A percentile compares a stretch with the other conserved stretches of the same genome.
Evolutionary conservation across 2,329 filamentous ascomycete species (phyloP).

Genomic region (Zelopaecilomyces penicillatus): DNA sequence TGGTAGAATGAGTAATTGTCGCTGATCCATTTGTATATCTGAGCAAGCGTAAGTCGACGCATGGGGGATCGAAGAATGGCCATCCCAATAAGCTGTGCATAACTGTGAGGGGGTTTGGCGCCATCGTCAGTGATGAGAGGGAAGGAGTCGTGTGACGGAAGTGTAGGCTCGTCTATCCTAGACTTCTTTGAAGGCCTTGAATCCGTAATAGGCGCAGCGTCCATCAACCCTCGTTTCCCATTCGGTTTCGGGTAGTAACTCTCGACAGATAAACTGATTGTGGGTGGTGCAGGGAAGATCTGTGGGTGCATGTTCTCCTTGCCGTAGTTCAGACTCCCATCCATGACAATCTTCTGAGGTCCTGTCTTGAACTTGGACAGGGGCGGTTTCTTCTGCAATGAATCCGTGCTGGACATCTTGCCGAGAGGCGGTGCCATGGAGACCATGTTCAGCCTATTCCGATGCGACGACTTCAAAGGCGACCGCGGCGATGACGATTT

Average conservation of each 20-base stretch:
- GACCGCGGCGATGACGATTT: conserved; percentile 52
- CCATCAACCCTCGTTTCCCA: conserved; percentile 57
- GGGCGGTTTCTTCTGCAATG: conserved; percentile 57
- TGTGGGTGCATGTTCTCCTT: conserved; percentile 51
- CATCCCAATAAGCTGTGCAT: conserved; percentile 93
- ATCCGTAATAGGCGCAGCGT: conserved; percentile 66
- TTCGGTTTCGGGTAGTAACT: conserved; percentile 44
- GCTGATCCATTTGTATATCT: conserved; percentile 99
- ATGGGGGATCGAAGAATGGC: conserved; percentile 81
- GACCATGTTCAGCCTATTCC: conserved; percentile 58
- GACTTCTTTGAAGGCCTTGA: conserved; percentile 58
- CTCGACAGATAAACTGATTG: conserved; percentile 43
- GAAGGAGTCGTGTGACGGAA: conserved; percentile 73
- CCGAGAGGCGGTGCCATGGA: conserved; percentile 57
- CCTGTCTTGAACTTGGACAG: conserved; percentile 52
- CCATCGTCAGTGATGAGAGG: conserved; percentile 77
- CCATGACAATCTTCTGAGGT: conserved; percentile 43
- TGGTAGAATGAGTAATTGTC: conserved; percentile 86
- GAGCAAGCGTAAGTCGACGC: conserved; percentile 76
- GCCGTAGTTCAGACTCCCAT: conserved; percentile 31
- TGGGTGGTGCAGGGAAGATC: conserved; percentile 39
- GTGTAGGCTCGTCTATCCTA: conserved; percentile 46
- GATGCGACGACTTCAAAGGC: conserved; percentile 41
- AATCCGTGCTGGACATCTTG: conserved; percentile 52
- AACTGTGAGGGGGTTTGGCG: conserved; percentile 82